phyloP scores from a whole-genome alignment of 208 protist species.

The Crithidia bombi region DNA sequence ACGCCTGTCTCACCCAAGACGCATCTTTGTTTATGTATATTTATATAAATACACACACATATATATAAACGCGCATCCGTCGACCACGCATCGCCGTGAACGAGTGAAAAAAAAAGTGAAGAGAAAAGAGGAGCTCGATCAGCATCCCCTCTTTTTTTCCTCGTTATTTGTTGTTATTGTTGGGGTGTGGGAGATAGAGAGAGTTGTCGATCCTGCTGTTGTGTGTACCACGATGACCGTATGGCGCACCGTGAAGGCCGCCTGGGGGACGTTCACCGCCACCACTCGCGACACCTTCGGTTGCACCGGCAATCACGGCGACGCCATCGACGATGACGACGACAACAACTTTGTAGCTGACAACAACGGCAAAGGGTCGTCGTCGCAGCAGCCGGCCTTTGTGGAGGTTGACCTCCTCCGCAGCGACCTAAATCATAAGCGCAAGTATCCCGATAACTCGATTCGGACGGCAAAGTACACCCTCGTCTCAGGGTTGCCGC shows the following conservation, averaged over 20 bases:
- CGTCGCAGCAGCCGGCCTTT: slow-evolving; percentile 26
- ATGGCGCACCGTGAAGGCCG: slow-evolving; percentile 1
- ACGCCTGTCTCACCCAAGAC: neutral
- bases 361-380: slow-evolving; percentile 9
- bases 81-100: no score
- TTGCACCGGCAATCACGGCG: slow-evolving; percentile 10
- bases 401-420: slow-evolving; percentile 64
- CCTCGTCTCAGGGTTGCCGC: slow-evolving; percentile 62
- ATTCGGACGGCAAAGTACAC: slow-evolving; percentile 83
- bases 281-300: slow-evolving; percentile 18
- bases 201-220: neutral
- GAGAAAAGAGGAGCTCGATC: no score
- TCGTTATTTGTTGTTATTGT: neutral
- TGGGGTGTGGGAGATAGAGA: neutral
- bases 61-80: no score
- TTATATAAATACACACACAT: neutral
- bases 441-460: slow-evolving; percentile 58
- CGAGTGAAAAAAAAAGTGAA: no score
- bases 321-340: slow-evolving; percentile 29
- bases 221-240: slow-evolving; percentile 5
- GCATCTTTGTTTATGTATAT: neutral
- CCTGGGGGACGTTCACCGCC: slow-evolving; percentile 7
- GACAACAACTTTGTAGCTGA: slow-evolving; percentile 22
- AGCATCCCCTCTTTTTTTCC: slow-evolving; percentile 12
- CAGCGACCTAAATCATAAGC: slow-evolving; percentile 47